Conservation (phyloP, 441 rosid species). For the Theobroma grandiflorum region DNA sequence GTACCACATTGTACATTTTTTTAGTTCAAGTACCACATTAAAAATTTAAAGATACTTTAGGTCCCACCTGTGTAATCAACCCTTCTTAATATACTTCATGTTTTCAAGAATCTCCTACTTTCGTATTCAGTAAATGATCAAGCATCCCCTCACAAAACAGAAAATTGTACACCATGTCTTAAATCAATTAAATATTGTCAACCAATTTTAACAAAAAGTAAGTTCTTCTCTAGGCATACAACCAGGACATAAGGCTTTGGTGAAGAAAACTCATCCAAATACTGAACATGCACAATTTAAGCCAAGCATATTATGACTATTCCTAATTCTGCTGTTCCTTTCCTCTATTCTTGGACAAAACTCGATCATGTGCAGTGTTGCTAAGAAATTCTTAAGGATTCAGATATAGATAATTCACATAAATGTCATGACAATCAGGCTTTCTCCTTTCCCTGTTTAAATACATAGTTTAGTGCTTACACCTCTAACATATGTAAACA, state of each 20-base stretch:
- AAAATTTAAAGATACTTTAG: too few species aligned
- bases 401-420: too few species aligned
- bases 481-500: background rate
- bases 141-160: background rate
- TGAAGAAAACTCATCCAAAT: background rate
- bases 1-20: too few species aligned
- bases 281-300: background rate
- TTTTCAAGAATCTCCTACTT: background rate
- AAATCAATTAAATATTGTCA: background rate
- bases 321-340: slow-evolving; percentile 11
- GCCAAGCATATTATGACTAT: background rate
- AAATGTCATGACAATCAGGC: background rate
- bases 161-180: background rate
- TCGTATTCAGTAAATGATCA: background rate
- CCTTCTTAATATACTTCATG: background rate
- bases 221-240: background rate
- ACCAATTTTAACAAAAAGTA: background rate
- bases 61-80: too few species aligned
- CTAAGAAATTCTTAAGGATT: background rate
- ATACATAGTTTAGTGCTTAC: background rate
- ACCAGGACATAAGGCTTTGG: background rate
- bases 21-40: too few species aligned
- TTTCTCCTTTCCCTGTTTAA: background rate
- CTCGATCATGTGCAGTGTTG: background rate
- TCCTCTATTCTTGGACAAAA: background rate